These are phyloP conservation scores for Salix caprea DNA, from an alignment of 345 rosid species.

Conservation along the genomic window DNA sequence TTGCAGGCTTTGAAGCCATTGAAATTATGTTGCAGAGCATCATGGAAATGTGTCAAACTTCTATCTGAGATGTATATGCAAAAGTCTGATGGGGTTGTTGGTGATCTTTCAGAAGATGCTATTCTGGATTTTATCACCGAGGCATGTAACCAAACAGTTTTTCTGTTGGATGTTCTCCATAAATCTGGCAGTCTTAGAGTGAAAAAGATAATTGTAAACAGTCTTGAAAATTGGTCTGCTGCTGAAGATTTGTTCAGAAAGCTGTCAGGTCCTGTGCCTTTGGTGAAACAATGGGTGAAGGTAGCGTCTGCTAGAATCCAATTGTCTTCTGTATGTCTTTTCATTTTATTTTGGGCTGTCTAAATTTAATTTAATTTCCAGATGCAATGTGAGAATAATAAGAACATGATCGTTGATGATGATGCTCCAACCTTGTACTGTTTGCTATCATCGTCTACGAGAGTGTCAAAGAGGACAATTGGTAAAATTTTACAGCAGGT, in stretches of 20 bases:
- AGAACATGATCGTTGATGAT: conserved; percentile 32
- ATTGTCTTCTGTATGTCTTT: conserved; percentile 9
- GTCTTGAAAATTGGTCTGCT: conserved; percentile 65
- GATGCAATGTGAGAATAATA: conserved; percentile 49
- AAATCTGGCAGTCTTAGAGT: conserved; percentile 44
- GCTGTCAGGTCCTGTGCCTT: conserved; percentile 56
- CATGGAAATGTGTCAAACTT: conserved; percentile 58
- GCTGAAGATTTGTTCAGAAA: conserved; percentile 45
- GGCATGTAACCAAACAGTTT: conserved; percentile 55
- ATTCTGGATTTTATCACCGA: conserved; percentile 52
- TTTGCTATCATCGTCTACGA: conserved; percentile 47
- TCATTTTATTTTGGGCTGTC: conserved; percentile 17
- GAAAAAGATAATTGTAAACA: conserved; percentile 32
- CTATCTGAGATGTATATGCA: conserved; percentile 40
- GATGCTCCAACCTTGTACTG: conserved; percentile 43
- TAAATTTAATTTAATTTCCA: conserved; percentile 37
- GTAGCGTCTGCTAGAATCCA: conserved; percentile 34
- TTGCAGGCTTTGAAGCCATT: conserved; percentile 78
- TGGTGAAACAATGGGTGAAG: conserved; percentile 95
- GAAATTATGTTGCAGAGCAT: conserved; percentile 63
- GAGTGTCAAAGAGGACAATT: conserved; percentile 37
- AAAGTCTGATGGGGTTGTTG: conserved; percentile 24
- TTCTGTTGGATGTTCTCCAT: conserved; percentile 68
- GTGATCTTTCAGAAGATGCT: conserved; percentile 47
- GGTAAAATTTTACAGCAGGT: conserved; percentile 82